A percentile compares a stretch with the other conserved stretches of the same genome.
These are phyloP conservation scores for Monilinia aucupariae DNA, from an alignment of 2,329 filamentous ascomycete species.

Conservation along the genomic window DNA sequence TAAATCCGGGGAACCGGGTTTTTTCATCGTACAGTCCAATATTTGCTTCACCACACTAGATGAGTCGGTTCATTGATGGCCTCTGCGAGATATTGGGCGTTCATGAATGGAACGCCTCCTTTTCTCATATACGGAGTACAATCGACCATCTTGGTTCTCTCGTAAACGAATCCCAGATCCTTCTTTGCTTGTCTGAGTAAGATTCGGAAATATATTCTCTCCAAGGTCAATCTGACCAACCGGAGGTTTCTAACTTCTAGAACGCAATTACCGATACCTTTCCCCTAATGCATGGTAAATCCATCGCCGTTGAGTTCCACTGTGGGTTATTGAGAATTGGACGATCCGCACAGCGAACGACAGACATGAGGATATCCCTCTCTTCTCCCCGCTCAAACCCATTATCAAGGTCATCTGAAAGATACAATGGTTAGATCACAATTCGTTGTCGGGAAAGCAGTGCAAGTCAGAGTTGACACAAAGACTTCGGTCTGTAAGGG, in stretches of 20 bases:
- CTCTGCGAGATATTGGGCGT: not conserved
- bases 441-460: not conserved
- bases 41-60: conserved; percentile 2
- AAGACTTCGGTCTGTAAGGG: not conserved
- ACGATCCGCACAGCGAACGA: not conserved
- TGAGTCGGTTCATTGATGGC: not conserved
- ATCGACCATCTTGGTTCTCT: not conserved
- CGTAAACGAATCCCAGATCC: not conserved
- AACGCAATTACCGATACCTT: conserved; percentile 15
- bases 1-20: conserved; percentile 14
- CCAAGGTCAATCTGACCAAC: not conserved
- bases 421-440: not conserved
- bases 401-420: not conserved
- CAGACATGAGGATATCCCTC: conserved; percentile 6
- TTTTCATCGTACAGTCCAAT: conserved; percentile 12
- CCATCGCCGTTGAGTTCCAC: conserved; percentile 9
- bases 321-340: not conserved
- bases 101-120: not conserved
- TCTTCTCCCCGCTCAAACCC: not conserved
- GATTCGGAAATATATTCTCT: conserved; percentile 3
- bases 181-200: conserved; percentile 1
- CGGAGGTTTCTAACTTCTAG: conserved; percentile 9
- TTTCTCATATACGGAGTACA: not conserved
- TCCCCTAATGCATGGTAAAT: conserved; percentile 11
- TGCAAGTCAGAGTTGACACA: not conserved